These are phyloP conservation scores for Podospora pseudoanserina DNA, from an alignment of 495 filamentous ascomycete species.

Conservation along the genomic window DNA sequence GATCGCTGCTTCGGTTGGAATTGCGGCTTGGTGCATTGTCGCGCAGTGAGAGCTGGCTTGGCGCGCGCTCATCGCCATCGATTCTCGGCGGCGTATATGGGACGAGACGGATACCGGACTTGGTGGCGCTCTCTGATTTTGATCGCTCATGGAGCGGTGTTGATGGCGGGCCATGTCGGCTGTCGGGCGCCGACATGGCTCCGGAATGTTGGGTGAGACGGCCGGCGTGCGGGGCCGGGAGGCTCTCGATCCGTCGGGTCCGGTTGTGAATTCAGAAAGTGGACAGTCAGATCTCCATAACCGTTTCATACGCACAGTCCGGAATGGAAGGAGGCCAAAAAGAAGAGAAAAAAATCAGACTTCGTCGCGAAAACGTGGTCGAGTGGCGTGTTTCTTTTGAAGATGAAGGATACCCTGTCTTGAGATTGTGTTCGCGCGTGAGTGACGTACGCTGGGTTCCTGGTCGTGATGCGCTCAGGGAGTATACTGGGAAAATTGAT, in stretches of 20 bases:
- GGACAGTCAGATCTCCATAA: conserved; percentile 35
- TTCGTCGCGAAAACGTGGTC: conserved; percentile 11
- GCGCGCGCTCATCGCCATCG: conserved; percentile 30
- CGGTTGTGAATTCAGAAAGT: conserved; percentile 25
- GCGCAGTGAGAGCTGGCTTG: conserved; percentile 34
- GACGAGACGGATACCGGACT: conserved; percentile 49
- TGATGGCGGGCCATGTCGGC: conserved; percentile 31
- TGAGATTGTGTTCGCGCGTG: background rate
- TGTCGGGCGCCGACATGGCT: conserved; percentile 38
- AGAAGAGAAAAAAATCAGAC: conserved; percentile 20
- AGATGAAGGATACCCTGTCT: background rate
- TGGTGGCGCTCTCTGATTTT: conserved; percentile 51
- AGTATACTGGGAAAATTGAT: background rate
- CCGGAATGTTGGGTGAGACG: conserved; percentile 21
- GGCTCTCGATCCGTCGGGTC: conserved; percentile 23
- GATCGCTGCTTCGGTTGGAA: conserved; percentile 26
- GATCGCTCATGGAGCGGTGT: conserved; percentile 55
- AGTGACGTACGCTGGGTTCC: background rate
- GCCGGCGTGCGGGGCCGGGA: conserved; percentile 31
- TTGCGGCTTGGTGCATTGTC: conserved; percentile 17
- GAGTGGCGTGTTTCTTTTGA: background rate
- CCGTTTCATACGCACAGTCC: conserved; percentile 28
- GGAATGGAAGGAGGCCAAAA: conserved; percentile 22
- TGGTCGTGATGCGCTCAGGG: background rate
- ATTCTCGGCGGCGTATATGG: conserved; percentile 50